Evolutionary conservation across 345 rosid genomes (phyloP).

Genomic region (Pugionium dolabratum): DNA sequence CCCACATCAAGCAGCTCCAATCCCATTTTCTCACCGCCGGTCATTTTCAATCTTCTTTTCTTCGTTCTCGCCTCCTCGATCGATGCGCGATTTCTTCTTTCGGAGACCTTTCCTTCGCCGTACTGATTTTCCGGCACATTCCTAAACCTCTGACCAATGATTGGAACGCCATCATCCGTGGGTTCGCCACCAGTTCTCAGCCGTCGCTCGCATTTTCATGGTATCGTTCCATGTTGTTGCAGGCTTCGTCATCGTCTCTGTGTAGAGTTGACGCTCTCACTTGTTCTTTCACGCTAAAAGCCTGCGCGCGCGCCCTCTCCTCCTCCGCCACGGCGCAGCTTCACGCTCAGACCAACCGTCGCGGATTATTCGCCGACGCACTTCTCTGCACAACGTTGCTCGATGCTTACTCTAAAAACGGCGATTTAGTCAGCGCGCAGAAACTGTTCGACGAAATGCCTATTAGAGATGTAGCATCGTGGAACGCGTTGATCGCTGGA

Average conservation of each 20-base stretch:
- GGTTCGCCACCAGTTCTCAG: constrained; percentile 53
- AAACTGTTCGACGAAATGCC: constrained; percentile 78
- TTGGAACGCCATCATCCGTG: constrained; percentile 85
- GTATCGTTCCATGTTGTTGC: constrained; percentile 55
- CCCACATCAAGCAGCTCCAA: constrained; percentile 69
- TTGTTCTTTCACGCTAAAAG: constrained; percentile 76
- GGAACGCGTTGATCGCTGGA: constrained; percentile 87
- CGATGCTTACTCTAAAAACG: constrained; percentile 67
- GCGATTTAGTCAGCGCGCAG: constrained; percentile 49
- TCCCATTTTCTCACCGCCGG: constrained; percentile 63
- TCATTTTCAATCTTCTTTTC: constrained; percentile 45
- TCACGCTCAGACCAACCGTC: constrained; percentile 54
- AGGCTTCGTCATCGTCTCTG: constrained; percentile 34
- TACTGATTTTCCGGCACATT: constrained; percentile 49
- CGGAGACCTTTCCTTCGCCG: constrained; percentile 61
- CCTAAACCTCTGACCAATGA: constrained; percentile 69
- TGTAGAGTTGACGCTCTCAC: constrained; percentile 72
- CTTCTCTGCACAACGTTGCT: constrained; percentile 76
- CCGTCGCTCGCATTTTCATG: constrained; percentile 60
- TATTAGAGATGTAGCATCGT: constrained; percentile 67
- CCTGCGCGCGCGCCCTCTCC: constrained; percentile 69
- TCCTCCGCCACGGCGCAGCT: constrained; percentile 53
- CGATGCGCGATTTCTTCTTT: constrained; percentile 61
- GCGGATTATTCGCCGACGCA: constrained; percentile 65
- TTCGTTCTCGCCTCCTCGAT: constrained; percentile 77